phyloP scores from a whole-genome alignment of 768 basidiomycete genomes.

The Pholiota microspora region DNA sequence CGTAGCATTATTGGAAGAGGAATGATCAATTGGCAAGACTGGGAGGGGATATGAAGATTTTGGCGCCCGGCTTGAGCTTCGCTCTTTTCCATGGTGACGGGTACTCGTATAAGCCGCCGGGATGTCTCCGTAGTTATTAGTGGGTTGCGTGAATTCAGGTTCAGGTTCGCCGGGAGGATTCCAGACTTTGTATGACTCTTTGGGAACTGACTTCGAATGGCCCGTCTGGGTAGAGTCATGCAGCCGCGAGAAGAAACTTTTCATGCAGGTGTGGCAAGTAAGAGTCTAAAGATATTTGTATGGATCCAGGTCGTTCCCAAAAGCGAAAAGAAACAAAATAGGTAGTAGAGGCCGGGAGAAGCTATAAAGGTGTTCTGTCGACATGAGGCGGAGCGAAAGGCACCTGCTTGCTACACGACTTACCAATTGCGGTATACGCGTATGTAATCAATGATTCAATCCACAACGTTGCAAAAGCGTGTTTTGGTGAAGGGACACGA shows the following conservation, averaged over 20 bases:
- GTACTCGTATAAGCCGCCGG: conserved; percentile 16
- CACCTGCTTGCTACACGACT: conserved; percentile 20
- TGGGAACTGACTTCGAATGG: conserved; percentile 37
- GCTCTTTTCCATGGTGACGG: conserved; percentile 26
- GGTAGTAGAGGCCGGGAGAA: conserved; percentile 23
- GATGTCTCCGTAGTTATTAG: conserved; percentile 20
- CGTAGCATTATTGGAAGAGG: conserved; percentile 9
- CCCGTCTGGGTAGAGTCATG: conserved; percentile 40
- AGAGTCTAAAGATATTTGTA: conserved; percentile 23
- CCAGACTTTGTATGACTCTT: conserved; percentile 37
- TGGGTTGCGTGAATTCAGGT: conserved; percentile 24
- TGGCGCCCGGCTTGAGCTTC: conserved; percentile 25
- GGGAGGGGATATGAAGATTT: conserved; percentile 15
- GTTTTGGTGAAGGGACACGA: too few relatives aligned
- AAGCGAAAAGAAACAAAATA: conserved; percentile 24
- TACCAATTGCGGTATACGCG: conserved; percentile 28
- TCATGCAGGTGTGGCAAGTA: conserved; percentile 38
- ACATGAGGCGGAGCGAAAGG: conserved; percentile 58
- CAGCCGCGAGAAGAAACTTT: conserved; percentile 48
- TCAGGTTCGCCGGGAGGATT: conserved; percentile 27
- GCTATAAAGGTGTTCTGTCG: conserved; percentile 34
- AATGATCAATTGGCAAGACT: conserved; percentile 11
- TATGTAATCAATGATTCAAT: conserved; percentile 13
- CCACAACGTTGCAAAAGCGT: conserved; percentile 1
- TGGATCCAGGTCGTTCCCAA: conserved; percentile 19